Evolutionary conservation across 768 basidiomycete species (phyloP).

Genomic region (Pleurotus sapidus): DNA sequence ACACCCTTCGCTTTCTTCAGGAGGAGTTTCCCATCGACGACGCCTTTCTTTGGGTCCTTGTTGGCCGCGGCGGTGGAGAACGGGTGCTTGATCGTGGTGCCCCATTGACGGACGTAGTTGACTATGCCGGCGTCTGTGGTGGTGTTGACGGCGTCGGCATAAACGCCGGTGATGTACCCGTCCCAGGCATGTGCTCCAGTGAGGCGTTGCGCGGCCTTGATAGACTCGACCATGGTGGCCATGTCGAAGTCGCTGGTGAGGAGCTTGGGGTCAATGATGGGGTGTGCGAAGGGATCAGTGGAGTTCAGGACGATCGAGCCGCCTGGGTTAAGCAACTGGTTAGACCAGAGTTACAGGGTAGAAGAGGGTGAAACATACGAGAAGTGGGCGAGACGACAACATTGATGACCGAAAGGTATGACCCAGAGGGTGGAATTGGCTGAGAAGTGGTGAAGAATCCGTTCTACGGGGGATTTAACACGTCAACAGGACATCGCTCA

Average conservation of each 20-base stretch:
- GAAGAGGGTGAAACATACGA: slow-evolving; percentile 19
- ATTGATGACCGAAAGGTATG: slow-evolving; percentile 24
- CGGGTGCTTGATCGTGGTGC: slow-evolving; percentile 21
- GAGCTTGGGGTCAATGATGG: slow-evolving; percentile 23
- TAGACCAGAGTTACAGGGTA: not conserved
- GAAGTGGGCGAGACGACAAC: slow-evolving; percentile 32
- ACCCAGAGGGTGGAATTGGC: slow-evolving; percentile 20
- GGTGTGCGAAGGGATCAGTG: slow-evolving; percentile 20
- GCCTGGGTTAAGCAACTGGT: slow-evolving; percentile 8
- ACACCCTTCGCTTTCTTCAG: slow-evolving; percentile 30
- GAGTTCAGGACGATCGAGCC: slow-evolving; percentile 24
- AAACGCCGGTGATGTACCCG: slow-evolving; percentile 20
- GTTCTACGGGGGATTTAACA: slow-evolving; percentile 9
- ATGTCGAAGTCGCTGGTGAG: slow-evolving; percentile 20
- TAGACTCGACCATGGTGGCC: slow-evolving; percentile 22
- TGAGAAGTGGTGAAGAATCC: slow-evolving; percentile 6
- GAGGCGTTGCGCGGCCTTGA: slow-evolving; percentile 22
- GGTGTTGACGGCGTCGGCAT: slow-evolving; percentile 17
- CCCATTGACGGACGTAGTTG: slow-evolving; percentile 17
- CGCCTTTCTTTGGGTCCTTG: slow-evolving; percentile 22
- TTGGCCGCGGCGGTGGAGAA: slow-evolving; percentile 25
- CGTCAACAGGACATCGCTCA: not conserved
- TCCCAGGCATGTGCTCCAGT: slow-evolving; percentile 23
- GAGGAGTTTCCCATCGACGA: slow-evolving; percentile 29
- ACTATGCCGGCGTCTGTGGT: slow-evolving; percentile 23